These are phyloP conservation scores for Sindora glabra DNA, from an alignment of 306 rosid species.

Conservation along the genomic window DNA sequence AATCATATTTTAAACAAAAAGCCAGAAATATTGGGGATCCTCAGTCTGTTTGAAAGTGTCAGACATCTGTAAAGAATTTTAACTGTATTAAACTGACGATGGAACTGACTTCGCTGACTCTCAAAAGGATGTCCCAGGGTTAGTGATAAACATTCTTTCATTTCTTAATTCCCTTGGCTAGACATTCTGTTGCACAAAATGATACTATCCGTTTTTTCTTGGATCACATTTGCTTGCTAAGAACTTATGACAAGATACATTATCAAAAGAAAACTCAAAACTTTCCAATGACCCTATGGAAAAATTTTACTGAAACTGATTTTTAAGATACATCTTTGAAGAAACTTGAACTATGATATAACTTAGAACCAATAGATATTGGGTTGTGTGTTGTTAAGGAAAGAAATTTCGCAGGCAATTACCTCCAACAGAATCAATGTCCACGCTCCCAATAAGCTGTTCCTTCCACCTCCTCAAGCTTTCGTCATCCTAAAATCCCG, in stretches of 20 bases:
- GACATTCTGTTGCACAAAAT: neutral
- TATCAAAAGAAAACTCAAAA: neutral
- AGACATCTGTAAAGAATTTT: neutral
- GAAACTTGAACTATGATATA: neutral
- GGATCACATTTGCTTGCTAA: neutral
- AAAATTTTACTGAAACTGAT: neutral
- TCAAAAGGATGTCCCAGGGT: neutral
- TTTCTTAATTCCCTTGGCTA: neutral
- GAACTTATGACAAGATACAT: neutral
- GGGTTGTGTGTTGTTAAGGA: too few relatives aligned
- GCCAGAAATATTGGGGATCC: neutral
- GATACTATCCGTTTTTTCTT: neutral
- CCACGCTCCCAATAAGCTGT: conserved; percentile 94
- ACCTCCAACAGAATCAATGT: conserved; percentile 83
- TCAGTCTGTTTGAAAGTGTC: conserved; percentile 2
- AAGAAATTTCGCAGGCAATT: conserved; percentile 1
- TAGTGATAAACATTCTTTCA: too few relatives aligned
- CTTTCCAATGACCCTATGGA: neutral
- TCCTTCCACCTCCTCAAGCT: conserved; percentile 97
- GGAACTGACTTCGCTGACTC: neutral
- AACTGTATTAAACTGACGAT: neutral
- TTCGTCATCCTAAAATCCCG: conserved; percentile 69
- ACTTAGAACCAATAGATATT: too few relatives aligned
- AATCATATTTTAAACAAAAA: neutral
- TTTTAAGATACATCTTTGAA: neutral